Conservation (phyloP, 1,139 yeast species). For the Sugiyamaella paludigena region DNA sequence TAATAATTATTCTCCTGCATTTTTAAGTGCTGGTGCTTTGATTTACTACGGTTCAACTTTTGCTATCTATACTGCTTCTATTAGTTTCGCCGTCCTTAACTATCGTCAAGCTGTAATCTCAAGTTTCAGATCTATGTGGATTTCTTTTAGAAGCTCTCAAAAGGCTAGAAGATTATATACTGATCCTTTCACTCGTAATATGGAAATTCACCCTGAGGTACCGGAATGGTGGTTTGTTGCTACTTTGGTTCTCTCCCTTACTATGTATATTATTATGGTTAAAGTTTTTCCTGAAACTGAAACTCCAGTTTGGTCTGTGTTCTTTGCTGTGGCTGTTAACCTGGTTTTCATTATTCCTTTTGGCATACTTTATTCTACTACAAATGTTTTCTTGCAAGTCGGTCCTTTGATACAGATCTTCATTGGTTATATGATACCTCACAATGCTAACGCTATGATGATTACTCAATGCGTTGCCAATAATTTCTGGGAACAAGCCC, state of each 20-base stretch:
- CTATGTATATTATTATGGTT: slow-evolving; percentile 45
- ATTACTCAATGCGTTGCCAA: slow-evolving; percentile 54
- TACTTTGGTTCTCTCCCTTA: slow-evolving; percentile 44
- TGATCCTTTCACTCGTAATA: slow-evolving; percentile 49
- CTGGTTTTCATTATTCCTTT: slow-evolving; percentile 53
- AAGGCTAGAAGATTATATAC: slow-evolving; percentile 16
- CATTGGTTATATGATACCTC: slow-evolving; percentile 61
- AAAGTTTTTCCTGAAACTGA: slow-evolving; percentile 44
- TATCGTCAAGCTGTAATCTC: slow-evolving; percentile 23
- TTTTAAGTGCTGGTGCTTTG: slow-evolving; percentile 37
- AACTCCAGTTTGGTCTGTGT: slow-evolving; percentile 54
- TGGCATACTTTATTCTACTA: slow-evolving; percentile 47
- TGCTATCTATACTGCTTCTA: slow-evolving; percentile 28
- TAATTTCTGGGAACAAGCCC: slow-evolving; percentile 55
- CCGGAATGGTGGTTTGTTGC: slow-evolving; percentile 58
- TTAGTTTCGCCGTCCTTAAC: slow-evolving; percentile 23
- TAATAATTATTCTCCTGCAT: slow-evolving; percentile 46
- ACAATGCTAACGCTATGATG: slow-evolving; percentile 58
- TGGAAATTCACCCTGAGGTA: slow-evolving; percentile 48
- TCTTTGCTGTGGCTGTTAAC: slow-evolving; percentile 54
- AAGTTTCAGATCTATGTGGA: slow-evolving; percentile 17
- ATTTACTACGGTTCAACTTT: slow-evolving; percentile 34
- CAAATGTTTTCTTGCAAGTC: slow-evolving; percentile 53
- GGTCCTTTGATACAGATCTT: slow-evolving; percentile 54
- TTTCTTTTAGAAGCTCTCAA: slow-evolving; percentile 10